Conservation (phyloP, 2,329 filamentous ascomycete genomes). For the Pseudogymnoascus pannorum region DNA sequence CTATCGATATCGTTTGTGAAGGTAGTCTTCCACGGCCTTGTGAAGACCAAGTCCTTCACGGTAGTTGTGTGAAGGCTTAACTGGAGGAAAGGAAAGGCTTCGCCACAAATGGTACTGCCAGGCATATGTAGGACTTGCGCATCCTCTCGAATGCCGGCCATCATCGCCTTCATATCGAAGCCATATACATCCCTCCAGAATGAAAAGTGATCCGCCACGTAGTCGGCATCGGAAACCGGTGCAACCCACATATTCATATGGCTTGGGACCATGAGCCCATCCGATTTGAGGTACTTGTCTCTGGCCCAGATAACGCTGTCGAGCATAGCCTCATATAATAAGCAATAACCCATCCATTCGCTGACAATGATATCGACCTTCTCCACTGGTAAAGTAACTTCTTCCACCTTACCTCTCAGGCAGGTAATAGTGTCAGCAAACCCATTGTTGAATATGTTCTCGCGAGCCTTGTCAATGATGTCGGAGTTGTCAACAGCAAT, state of each 20-base stretch:
- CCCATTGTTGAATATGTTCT: constrained; percentile 77
- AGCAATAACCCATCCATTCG: constrained; percentile 96
- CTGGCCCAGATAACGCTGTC: constrained; percentile 84
- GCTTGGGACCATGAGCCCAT: constrained; percentile 78
- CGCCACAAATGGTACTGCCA: constrained; percentile 49
- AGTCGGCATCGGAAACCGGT: constrained; percentile 70
- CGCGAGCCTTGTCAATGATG: constrained; percentile 78
- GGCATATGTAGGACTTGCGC: constrained; percentile 70
- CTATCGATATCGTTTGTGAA: constrained; percentile 55
- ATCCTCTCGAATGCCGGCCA: constrained; percentile 72
- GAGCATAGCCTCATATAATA: constrained; percentile 93
- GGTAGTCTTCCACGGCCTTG: constrained; percentile 55
- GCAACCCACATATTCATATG: constrained; percentile 78
- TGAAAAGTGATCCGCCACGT: constrained; percentile 66
- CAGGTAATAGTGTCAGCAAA: constrained; percentile 69
- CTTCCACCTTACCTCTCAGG: constrained; percentile 79
- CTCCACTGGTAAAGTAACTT: constrained; percentile 68
- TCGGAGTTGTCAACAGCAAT: constrained; percentile 88
- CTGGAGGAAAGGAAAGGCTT: constrained; percentile 59
- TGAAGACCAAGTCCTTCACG: constrained; percentile 68
- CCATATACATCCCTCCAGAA: constrained; percentile 94
- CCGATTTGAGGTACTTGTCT: constrained; percentile 74
- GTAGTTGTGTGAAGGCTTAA: constrained; percentile 70
- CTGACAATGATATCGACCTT: constrained; percentile 92
- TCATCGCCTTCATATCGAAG: constrained; percentile 91